phyloP scores from a whole-genome alignment of 306 rosid species.

The Pyrus communis region DNA sequence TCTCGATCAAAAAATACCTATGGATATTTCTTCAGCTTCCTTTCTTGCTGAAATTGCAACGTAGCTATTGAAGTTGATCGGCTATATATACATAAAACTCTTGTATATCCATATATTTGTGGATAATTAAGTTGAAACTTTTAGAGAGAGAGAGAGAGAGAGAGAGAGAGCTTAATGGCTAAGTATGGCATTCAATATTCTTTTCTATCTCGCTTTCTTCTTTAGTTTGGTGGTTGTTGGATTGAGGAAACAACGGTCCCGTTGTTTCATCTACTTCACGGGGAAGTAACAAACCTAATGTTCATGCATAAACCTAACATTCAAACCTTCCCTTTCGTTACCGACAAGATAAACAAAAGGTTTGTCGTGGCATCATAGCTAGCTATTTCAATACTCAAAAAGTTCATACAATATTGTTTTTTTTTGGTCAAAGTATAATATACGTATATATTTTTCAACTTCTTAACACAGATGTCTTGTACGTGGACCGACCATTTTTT shows the following conservation, averaged over 20 bases:
- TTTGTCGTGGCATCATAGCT: too few relatives aligned
- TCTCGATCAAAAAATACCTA: background rate
- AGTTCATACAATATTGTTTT: too few relatives aligned
- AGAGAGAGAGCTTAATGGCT: background rate
- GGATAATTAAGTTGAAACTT: background rate
- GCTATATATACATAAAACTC: background rate
- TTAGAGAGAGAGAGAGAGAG: background rate
- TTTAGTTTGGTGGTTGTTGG: background rate
- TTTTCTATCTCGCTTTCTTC: background rate
- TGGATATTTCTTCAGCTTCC: background rate
- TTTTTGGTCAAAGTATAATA: too few relatives aligned
- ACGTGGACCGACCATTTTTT: too few relatives aligned
- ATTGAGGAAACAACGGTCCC: too few relatives aligned
- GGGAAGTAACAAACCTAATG: slow-evolving; percentile 1
- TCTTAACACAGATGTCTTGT: too few relatives aligned
- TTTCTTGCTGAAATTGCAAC: background rate
- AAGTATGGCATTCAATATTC: background rate
- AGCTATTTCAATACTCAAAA: too few relatives aligned
- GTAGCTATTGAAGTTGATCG: background rate
- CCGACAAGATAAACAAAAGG: too few relatives aligned
- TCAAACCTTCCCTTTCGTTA: background rate
- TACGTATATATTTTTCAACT: too few relatives aligned
- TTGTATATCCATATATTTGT: background rate
- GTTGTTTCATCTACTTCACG: background rate
- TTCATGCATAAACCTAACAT: slow-evolving; percentile 16